phyloP scores from a whole-genome alignment of 2,329 filamentous ascomycete genomes.

The Fusarium gaditjirri region DNA sequence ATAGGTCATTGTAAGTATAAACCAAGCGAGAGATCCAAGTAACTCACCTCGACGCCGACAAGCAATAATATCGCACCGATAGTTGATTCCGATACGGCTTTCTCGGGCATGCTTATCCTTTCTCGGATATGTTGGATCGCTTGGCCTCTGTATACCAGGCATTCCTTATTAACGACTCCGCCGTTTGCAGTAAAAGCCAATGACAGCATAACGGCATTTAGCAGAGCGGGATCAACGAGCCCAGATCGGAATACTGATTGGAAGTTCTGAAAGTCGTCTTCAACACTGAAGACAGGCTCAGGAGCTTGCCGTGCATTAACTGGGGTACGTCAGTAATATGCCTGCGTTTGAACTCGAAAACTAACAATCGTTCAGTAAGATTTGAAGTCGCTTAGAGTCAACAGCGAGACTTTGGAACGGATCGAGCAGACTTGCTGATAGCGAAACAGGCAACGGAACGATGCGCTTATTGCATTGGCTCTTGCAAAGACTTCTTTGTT shows the following conservation, averaged over 20 bases:
- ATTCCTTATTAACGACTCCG: slow-evolving; percentile 46
- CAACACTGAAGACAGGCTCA: slow-evolving; percentile 52
- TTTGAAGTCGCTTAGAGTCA: slow-evolving; percentile 17
- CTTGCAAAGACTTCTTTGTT: accelerated
- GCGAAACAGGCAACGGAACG: accelerated
- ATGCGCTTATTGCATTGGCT: accelerated
- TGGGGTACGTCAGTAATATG: neutral
- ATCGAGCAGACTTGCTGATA: neutral
- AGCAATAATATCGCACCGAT: slow-evolving; percentile 56
- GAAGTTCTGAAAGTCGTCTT: slow-evolving; percentile 53
- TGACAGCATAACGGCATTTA: slow-evolving; percentile 54
- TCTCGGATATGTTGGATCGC: slow-evolving; percentile 49
- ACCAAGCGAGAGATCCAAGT: neutral
- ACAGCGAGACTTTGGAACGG: slow-evolving; percentile 30
- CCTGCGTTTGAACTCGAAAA: accelerated
- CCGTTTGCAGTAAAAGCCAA: slow-evolving; percentile 47
- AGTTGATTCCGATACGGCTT: slow-evolving; percentile 49
- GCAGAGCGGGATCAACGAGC: slow-evolving; percentile 50
- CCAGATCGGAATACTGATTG: slow-evolving; percentile 48
- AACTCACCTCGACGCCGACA: slow-evolving; percentile 54
- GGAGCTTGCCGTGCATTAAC: slow-evolving; percentile 42
- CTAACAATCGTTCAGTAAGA: slow-evolving; percentile 22
- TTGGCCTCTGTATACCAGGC: slow-evolving; percentile 50
- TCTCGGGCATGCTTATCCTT: slow-evolving; percentile 45
- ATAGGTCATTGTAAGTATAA: neutral